Evolutionary conservation across 768 basidiomycete species (phyloP).

Genomic region (Tricholoma terreum): DNA sequence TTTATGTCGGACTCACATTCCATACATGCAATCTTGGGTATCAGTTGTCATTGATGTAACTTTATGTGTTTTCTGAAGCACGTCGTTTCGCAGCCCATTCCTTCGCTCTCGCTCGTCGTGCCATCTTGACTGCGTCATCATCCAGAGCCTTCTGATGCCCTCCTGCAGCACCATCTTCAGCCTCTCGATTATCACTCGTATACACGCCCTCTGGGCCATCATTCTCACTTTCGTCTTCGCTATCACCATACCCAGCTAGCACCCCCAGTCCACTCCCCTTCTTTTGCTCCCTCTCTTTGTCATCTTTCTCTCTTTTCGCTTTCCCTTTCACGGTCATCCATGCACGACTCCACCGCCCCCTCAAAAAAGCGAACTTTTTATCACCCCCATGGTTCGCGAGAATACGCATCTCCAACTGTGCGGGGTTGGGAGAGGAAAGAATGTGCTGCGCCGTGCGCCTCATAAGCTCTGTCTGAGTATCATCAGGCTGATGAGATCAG

Average conservation of each 20-base stretch:
- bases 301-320: conserved; percentile 30
- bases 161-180: background rate
- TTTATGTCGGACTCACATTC: too few relatives aligned
- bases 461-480: conserved; percentile 64
- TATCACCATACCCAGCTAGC: conserved; percentile 59
- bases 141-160: background rate
- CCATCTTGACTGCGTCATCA: conserved; percentile 34
- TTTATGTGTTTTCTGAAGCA: conserved; percentile 12
- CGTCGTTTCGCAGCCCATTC: conserved; percentile 57
- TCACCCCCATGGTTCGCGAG: conserved; percentile 83
- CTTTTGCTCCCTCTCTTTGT: conserved; percentile 22
- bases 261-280: conserved; percentile 39
- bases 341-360: conserved; percentile 65
- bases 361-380: conserved; percentile 74
- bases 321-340: conserved; percentile 61
- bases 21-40: too few relatives aligned
- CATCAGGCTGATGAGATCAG: conserved; percentile 48
- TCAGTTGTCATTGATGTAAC: too few relatives aligned
- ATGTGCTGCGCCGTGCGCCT: conserved; percentile 69
- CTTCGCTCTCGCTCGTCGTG: conserved; percentile 52
- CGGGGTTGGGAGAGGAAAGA: conserved; percentile 67
- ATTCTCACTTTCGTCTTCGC: conserved; percentile 38
- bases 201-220: background rate
- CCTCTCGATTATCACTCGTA: conserved; percentile 16
- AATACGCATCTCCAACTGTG: conserved; percentile 85